Percentiles rank a stretch among this genome's conserved stretches.
Evolutionary conservation across 306 rosid species (phyloP).

Genomic region (Dalbergia oliveri): DNA sequence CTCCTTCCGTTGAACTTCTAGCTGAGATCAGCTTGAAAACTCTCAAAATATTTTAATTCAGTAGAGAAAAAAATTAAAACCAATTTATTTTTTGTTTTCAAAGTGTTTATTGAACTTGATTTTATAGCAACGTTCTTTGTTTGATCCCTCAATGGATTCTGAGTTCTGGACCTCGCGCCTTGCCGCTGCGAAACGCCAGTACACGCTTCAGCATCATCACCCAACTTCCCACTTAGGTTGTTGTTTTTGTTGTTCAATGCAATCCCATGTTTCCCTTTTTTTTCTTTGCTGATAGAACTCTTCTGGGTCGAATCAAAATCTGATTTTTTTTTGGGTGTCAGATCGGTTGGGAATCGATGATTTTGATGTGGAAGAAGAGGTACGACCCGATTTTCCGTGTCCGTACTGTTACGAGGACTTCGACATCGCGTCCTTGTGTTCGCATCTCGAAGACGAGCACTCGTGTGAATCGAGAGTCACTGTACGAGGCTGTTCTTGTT

Average conservation of each 20-base stretch:
- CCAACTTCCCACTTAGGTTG: constrained; percentile 77
- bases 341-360: constrained; percentile 95
- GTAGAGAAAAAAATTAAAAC: background rate
- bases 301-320: constrained; percentile 43
- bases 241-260: constrained; percentile 24
- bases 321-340: constrained; percentile 35
- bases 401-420: constrained; percentile 94
- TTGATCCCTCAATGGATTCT: constrained; percentile 80
- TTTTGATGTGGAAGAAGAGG: constrained; percentile 86
- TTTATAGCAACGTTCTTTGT: constrained; percentile 14
- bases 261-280: background rate
- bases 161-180: constrained; percentile 96
- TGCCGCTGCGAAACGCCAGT: constrained; percentile 95
- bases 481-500: constrained; percentile 52
- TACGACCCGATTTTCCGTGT: constrained; percentile 86
- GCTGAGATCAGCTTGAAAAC: constrained; percentile 35
- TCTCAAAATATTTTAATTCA: constrained; percentile 36
- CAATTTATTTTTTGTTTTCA: background rate
- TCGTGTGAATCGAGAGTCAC: constrained; percentile 86
- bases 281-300: background rate
- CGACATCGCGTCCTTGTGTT: constrained; percentile 85
- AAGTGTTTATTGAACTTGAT: constrained; percentile 19
- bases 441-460: constrained; percentile 96
- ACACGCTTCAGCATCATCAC: constrained; percentile 71
- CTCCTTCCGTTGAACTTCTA: constrained; percentile 25